Conservation (phyloP, 192 early-diverging fungal species). For the Coemansia sp. region DNA sequence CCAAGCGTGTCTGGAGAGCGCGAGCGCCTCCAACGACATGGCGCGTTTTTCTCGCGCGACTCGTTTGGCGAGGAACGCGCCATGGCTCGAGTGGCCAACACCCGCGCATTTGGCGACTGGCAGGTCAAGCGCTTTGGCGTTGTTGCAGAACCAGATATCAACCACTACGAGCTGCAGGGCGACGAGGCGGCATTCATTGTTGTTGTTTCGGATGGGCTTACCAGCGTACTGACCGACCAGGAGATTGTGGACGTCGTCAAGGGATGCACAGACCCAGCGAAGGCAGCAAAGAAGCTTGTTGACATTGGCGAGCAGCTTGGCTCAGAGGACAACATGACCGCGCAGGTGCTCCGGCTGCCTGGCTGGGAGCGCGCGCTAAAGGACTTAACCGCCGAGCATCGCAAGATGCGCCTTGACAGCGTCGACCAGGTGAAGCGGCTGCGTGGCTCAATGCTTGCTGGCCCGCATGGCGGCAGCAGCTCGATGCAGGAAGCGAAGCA, state of each 20-base stretch:
- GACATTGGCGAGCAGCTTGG: constrained; percentile 65
- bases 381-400: constrained; percentile 65
- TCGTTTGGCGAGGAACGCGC: constrained; percentile 74
- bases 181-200: constrained; percentile 69
- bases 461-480: constrained; percentile 32
- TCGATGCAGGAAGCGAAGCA: constrained; percentile 19
- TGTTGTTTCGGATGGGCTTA: constrained; percentile 69
- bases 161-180: constrained; percentile 55
- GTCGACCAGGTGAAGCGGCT: constrained; percentile 49
- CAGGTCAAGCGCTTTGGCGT: constrained; percentile 71
- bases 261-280: constrained; percentile 57
- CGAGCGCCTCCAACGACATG: constrained; percentile 67
- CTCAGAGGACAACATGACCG: constrained; percentile 70
- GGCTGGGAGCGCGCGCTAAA: constrained; percentile 66
- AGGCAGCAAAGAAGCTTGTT: constrained; percentile 60
- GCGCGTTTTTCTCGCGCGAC: constrained; percentile 71
- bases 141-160: constrained; percentile 68
- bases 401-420: constrained; percentile 60
- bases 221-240: constrained; percentile 69
- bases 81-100: constrained; percentile 64
- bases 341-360: constrained; percentile 68
- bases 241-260: constrained; percentile 73
- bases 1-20: constrained; percentile 59
- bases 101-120: constrained; percentile 69
- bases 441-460: constrained; percentile 49